These are phyloP conservation scores for Rutstroemia sp. DNA, from an alignment of 2,329 filamentous ascomycete species.

Conservation along the genomic window DNA sequence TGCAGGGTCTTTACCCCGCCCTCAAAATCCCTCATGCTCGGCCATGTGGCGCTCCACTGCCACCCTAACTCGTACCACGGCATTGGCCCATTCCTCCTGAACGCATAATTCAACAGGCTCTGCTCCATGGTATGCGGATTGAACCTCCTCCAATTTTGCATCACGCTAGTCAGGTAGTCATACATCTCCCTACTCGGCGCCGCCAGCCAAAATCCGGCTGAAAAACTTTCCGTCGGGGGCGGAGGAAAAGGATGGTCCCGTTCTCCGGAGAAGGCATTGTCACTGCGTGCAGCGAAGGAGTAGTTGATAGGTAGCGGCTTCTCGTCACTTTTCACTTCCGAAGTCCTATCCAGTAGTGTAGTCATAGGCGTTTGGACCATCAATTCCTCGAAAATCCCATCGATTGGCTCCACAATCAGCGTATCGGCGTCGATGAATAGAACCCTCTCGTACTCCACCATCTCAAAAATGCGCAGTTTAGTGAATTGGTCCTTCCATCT, in stretches of 20 bases:
- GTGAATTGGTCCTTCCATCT: constrained; percentile 38
- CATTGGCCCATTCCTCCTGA: constrained; percentile 34
- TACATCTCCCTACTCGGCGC: constrained; percentile 34
- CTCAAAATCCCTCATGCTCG: constrained; percentile 28
- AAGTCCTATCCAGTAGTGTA: constrained; percentile 14
- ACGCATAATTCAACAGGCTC: constrained; percentile 37
- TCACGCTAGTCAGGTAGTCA: constrained; percentile 32
- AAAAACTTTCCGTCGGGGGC: constrained; percentile 19
- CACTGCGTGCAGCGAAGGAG: constrained; percentile 30
- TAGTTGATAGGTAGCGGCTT: constrained; percentile 28
- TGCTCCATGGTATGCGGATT: constrained; percentile 35
- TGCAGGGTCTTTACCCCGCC: constrained; percentile 31
- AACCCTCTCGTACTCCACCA: constrained; percentile 35
- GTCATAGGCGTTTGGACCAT: constrained; percentile 16
- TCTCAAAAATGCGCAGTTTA: constrained; percentile 36
- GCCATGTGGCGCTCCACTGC: constrained; percentile 35
- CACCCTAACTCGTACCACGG: constrained; percentile 34
- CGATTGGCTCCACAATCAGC: constrained; percentile 31
- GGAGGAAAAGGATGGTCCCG: constrained; percentile 33
- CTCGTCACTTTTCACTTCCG: constrained; percentile 25
- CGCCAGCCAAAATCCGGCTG: constrained; percentile 26
- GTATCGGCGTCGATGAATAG: constrained; percentile 39
- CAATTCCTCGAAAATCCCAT: constrained; percentile 33
- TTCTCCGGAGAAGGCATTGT: constrained; percentile 30
- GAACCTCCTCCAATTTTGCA: constrained; percentile 31